Base-by-base conservation (phyloP, 2,329 filamentous ascomycete species). In the Fusarium sp. region DNA sequence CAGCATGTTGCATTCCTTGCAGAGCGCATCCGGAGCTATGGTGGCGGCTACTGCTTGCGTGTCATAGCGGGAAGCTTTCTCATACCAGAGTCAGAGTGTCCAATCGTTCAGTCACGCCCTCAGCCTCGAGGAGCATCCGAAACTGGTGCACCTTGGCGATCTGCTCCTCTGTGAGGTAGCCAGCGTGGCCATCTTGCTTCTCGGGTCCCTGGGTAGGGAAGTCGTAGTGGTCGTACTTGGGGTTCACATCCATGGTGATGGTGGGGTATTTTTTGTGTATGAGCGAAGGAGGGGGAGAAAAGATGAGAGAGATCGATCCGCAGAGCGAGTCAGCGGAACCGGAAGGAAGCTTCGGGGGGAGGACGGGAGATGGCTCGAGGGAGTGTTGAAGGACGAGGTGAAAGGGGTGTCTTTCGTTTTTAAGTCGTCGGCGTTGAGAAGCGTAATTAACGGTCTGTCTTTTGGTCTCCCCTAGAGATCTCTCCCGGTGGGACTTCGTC, bases 191-290 rank as follows among this genome's bases (percentile, higher is more conserved):
- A 79, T 87, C 86, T 81, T 92, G 90, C 56, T 89, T 83, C 77
- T 90, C 90, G 65, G 93, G 90, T 56, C 94, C 91, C 72, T 90
- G 92, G 74, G 92, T 94, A 73, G 97, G 97, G 87, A 90, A 98
- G 85, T 98, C 95, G 85, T 97, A 98, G 87, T 97, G 84, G 86
- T 98, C 97, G 88, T 98, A 97, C 87, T 98, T 98, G 83, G 94
- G 89, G 85, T 97, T 75, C 66, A 95, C 82, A 82, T 90, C 86
- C 85, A 90, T 86, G 80, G 81, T 82, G 80, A 71, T 76, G 76
- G 75, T 77, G 77, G 76, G 76, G 76, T 72, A 74, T 57, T 50
- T 52, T 50, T 58, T 38, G 22, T 60, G 22, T 64, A 43, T 63
- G 38, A 60, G 45, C 25, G 69, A 68, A 45, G 68, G 59, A 57